A percentile compares a stretch with the other conserved stretches of the same genome.
These are phyloP conservation scores for Allantophomopsis lycopodina DNA, from an alignment of 2,329 filamentous ascomycete species.

Conservation along the genomic window DNA sequence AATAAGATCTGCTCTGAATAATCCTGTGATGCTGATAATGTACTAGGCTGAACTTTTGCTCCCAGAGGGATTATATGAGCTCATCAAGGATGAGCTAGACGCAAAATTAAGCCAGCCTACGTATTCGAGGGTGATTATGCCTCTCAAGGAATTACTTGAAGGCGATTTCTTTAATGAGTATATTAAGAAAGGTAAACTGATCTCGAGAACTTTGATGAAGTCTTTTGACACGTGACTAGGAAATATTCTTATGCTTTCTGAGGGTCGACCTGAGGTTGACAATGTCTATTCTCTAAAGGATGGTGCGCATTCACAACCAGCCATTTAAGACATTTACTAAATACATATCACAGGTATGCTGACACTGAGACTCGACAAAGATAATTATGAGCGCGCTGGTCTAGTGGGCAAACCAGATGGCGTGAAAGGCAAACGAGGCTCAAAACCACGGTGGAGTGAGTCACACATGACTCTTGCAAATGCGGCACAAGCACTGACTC, in stretches of 20 bases:
- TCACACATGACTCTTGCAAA: conserved; percentile 1
- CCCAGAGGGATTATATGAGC: conserved; percentile 45
- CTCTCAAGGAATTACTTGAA: conserved; percentile 56
- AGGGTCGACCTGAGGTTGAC: conserved; percentile 56
- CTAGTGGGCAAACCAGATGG: conserved; percentile 58
- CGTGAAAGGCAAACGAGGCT: conserved; percentile 38
- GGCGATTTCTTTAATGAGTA: conserved; percentile 72
- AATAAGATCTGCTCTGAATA: neutral
- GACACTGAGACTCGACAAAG: conserved; percentile 64
- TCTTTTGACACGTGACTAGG: conserved; percentile 29
- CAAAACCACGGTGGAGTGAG: conserved; percentile 64
- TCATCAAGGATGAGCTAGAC: conserved; percentile 37
- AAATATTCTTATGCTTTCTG: conserved; percentile 71
- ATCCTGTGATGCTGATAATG: neutral
- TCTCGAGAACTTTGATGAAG: too few species aligned
- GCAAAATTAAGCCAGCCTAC: conserved; percentile 22
- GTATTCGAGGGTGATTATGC: conserved; percentile 61
- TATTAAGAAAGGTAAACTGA: conserved; percentile 43
- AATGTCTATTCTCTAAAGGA: conserved; percentile 59
- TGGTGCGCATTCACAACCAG: conserved; percentile 29
- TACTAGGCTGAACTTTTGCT: conserved; percentile 56
- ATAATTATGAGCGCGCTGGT: conserved; percentile 72
- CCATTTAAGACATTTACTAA: conserved; percentile 2
- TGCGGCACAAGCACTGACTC: neutral
- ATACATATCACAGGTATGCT: conserved; percentile 41